phyloP scores from a whole-genome alignment of 192 early-diverging fungal species.

The Rhizoclosmatium sp. region DNA sequence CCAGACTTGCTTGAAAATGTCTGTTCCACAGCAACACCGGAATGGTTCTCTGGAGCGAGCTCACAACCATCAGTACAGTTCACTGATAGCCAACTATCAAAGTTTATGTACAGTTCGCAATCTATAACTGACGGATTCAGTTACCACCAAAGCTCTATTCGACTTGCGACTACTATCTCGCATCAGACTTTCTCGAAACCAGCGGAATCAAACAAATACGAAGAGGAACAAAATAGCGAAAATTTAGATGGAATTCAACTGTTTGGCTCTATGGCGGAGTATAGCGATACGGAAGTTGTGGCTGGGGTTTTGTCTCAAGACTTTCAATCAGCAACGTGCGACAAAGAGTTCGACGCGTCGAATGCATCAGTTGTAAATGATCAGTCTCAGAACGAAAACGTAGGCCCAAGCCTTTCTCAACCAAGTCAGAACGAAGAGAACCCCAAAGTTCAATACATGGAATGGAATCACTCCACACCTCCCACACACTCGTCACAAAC shows the following conservation, averaged over 20 bases:
- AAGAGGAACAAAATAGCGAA: neutral
- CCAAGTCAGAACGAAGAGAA: neutral
- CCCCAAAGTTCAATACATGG: neutral
- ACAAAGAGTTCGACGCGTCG: neutral
- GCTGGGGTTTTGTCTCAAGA: neutral
- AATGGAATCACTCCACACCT: neutral
- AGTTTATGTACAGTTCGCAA: neutral
- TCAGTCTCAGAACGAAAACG: neutral
- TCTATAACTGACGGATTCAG: slow-evolving; percentile 3
- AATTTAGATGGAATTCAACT: neutral
- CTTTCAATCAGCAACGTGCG: neutral
- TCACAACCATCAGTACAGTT: neutral
- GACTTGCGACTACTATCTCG: neutral
- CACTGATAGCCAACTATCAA: neutral
- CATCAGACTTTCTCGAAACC: neutral
- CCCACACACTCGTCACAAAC: neutral
- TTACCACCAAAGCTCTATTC: neutral
- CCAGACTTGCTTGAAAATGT: neutral
- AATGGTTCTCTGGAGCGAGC: neutral
- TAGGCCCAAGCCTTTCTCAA: neutral
- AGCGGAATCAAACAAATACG: neutral
- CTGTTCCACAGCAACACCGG: neutral
- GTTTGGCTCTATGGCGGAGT: neutral
- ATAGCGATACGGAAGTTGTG: neutral
- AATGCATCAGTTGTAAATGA: neutral